Percentiles rank a stretch among this genome's conserved stretches.
Conservation (phyloP, 257 asterid species). For the Przewalskia tangutica region DNA sequence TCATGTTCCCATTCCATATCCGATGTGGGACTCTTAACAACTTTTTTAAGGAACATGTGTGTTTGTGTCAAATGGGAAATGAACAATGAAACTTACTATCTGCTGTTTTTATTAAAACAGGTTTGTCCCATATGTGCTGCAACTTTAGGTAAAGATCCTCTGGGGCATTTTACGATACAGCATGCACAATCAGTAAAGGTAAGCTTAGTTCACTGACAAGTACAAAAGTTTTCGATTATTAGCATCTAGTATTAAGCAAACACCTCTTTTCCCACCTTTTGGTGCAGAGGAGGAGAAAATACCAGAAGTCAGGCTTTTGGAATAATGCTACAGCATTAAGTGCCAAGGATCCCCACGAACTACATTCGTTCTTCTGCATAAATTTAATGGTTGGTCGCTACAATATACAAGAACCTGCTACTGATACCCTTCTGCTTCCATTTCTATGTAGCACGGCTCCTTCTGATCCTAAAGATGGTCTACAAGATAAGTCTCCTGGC, state of each 20-base stretch:
- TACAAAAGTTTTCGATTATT: neutral
- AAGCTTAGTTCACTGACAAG: neutral
- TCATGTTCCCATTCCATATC: too few relatives aligned
- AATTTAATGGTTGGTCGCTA: constrained; percentile 20
- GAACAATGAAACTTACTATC: neutral
- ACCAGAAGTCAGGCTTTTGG: constrained; percentile 53
- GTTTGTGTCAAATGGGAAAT: neutral
- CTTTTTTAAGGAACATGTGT: neutral
- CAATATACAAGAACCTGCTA: constrained; percentile 30
- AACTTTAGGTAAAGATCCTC: constrained; percentile 63
- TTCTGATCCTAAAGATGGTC: constrained; percentile 18
- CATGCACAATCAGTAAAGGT: constrained; percentile 77
- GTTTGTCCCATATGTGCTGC: constrained; percentile 94
- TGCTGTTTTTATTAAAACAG: constrained; percentile 19
- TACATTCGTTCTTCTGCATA: constrained; percentile 21
- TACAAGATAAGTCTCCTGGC: constrained; percentile 10
- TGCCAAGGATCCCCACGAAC: constrained; percentile 42
- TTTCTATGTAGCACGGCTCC: constrained; percentile 34
- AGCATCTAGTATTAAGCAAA: neutral
- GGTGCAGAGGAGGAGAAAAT: constrained; percentile 50
- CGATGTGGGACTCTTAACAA: too few relatives aligned
- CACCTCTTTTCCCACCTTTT: neutral
- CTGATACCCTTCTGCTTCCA: constrained; percentile 52
- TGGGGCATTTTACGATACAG: constrained; percentile 54
- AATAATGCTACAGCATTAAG: constrained; percentile 25